Evolutionary conservation across 164 flowering plant species (phyloP), one percentile per base, ranked within the genome.

Genomic region (Litsea cubeba): DNA sequence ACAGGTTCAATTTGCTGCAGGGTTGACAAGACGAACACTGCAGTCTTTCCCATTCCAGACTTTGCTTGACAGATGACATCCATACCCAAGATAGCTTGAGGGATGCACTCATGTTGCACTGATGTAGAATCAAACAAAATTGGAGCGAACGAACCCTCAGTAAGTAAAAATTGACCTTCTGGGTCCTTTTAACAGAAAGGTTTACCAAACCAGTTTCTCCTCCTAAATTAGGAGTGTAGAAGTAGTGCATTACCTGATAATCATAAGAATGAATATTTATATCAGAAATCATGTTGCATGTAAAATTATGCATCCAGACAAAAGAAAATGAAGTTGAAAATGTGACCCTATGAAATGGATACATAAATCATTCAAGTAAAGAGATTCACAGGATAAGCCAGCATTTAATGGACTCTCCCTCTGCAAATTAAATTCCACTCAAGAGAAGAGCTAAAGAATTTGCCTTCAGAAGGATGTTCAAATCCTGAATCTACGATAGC

Each of bases 391-490:
- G 46, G 10, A 30, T 30, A 30, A 30, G 35, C 5, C 5, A 30
- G 35, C 5, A 30, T 30, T 30, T 30, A 30, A 30, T 30, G 35
- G 35, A 30, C 35, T 30, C 35, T 30, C 35, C 35, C 35, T 12
- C 20, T 54, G 60, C 60, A 54, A 54, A 14, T 54, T 54, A 54
- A 54, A 12, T 12, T 32, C 26, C 26, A 30, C 28, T 23, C 11
- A 26, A 65, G 20, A 30, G 49, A 26, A 57, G 12, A 65, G 23
- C n/a, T 5, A 17, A 50, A 65, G 62, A 50, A 17, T 20, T 54
- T 88, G 90, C 99, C 99, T 95, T 93, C 99, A 46, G 99, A 95
- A 58, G 99, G 99, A 84, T 95, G 99, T 85, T 95, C 99, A 83
- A 95, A 95, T 60, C 99, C 99, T 0, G 97, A 95, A 77, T 95